phyloP scores from a whole-genome alignment of 2,329 filamentous ascomycete species.

The Verticillium longisporum region DNA sequence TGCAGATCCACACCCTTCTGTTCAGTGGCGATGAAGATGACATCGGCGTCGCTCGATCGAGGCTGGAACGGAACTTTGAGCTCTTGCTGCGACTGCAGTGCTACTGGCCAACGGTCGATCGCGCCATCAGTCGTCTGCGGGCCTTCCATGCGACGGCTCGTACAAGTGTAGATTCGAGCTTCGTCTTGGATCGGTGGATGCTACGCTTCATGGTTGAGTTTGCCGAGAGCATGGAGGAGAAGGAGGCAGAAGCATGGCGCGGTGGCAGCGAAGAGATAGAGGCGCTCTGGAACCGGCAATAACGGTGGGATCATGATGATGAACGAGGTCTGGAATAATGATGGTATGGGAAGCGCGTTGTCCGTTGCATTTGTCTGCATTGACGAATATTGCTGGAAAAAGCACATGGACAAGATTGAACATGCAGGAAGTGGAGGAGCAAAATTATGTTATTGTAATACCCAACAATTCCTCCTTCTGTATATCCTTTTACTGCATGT shows the following conservation, averaged over 20 bases:
- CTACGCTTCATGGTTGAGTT: slow-evolving; percentile 27
- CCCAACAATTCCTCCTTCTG: background rate
- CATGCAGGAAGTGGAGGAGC: background rate
- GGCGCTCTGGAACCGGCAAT: slow-evolving; percentile 10
- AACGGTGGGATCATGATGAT: background rate
- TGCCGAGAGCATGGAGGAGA: slow-evolving; percentile 20
- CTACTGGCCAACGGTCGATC: slow-evolving; percentile 33
- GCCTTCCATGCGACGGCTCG: slow-evolving; percentile 34
- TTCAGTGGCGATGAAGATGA: slow-evolving; percentile 28
- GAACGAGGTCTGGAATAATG: background rate
- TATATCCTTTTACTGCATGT: background rate
- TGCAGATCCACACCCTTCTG: slow-evolving; percentile 37
- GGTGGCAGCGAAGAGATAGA: slow-evolving; percentile 11
- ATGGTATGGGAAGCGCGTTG: background rate
- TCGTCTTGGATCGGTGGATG: slow-evolving; percentile 34
- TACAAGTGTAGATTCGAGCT: slow-evolving; percentile 25
- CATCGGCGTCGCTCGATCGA: slow-evolving; percentile 22
- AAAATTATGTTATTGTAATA: background rate
- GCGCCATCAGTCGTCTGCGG: slow-evolving; percentile 28
- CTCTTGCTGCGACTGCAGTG: slow-evolving; percentile 29
- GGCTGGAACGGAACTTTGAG: slow-evolving; percentile 36
- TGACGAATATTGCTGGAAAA: background rate
- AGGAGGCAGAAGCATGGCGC: slow-evolving; percentile 10
- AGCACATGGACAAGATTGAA: background rate
- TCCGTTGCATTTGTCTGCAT: background rate